These are phyloP conservation scores for Cornus florida DNA, from an alignment of 148 eudicot species.

Conservation along the genomic window DNA sequence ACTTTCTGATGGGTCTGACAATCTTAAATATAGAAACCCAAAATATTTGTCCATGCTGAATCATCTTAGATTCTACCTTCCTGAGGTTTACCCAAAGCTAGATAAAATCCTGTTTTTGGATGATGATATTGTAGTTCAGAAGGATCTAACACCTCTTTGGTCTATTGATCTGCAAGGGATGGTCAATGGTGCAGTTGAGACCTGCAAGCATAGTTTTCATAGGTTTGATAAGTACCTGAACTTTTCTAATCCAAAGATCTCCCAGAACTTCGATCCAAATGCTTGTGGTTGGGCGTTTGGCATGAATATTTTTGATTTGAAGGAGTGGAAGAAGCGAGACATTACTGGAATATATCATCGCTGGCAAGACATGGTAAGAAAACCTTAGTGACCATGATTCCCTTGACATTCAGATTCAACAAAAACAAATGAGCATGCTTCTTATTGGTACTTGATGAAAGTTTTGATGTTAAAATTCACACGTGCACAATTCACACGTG, in stretches of 20 bases:
- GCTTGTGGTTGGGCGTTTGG: conserved; percentile 99
- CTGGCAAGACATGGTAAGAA: conserved; percentile 89
- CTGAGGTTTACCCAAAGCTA: conserved; percentile 94
- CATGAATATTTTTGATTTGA: conserved; percentile 96
- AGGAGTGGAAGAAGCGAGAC: conserved; percentile 83
- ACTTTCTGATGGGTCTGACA: conserved; percentile 71
- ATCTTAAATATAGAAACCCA: conserved; percentile 95
- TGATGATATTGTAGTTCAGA: conserved; percentile 97
- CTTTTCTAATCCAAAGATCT: conserved; percentile 88
- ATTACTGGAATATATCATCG: conserved; percentile 96
- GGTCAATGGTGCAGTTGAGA: conserved; percentile 99
- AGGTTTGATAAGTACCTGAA: conserved; percentile 95
- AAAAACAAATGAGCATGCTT: not conserved
- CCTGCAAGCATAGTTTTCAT: conserved; percentile 98
- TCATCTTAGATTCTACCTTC: conserved; percentile 98
- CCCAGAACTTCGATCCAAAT: conserved; percentile 80
- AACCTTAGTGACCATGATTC: not conserved
- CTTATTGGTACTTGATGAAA: no score
- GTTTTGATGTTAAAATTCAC: no score
- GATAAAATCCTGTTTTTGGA: conserved; percentile 86
- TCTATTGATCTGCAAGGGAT: conserved; percentile 79
- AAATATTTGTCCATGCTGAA: conserved; percentile 96
- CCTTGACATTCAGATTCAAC: not conserved
- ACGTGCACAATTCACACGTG: no score
- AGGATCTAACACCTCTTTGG: conserved; percentile 96